phyloP scores from a whole-genome alignment of 2,329 filamentous ascomycete species.

The Aspergillus calidoustus region DNA sequence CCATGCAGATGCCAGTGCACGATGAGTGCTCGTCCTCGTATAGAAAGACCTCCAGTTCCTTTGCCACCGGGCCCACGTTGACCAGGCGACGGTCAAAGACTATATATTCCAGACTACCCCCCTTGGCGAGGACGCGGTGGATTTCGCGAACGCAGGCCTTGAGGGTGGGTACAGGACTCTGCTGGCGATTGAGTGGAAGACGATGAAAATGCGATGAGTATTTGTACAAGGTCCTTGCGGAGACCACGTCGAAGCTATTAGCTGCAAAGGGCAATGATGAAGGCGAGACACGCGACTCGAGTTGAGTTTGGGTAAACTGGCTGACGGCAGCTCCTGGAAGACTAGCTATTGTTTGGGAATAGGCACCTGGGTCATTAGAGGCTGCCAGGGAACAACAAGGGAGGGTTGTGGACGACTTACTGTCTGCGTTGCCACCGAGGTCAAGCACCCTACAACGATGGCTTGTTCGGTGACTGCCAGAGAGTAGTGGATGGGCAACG shows the following conservation, averaged over 20 bases:
- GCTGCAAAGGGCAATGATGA: not conserved
- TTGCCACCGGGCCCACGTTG: not conserved
- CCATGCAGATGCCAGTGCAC: not conserved
- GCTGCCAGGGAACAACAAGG: no score
- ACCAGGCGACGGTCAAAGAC: conserved; percentile 3
- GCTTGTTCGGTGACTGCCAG: not conserved
- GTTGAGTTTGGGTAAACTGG: conserved; percentile 6
- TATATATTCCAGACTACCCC: not conserved
- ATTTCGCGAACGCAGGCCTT: conserved; percentile 2
- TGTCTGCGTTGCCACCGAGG: conserved; percentile 3
- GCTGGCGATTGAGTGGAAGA: not conserved
- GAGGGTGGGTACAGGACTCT: not conserved
- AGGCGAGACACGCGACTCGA: not conserved
- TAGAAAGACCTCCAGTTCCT: not conserved
- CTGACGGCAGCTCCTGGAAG: conserved; percentile 4
- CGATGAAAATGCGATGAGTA: not conserved
- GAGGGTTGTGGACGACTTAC: not conserved
- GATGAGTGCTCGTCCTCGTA: not conserved
- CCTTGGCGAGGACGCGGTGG: not conserved
- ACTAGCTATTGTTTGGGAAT: not conserved
- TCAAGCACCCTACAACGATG: not conserved
- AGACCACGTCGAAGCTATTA: conserved; percentile 6
- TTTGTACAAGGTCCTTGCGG: conserved; percentile 6
- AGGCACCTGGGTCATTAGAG: not conserved
- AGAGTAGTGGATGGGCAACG: conserved; percentile 2